phyloP scores from a whole-genome alignment of 768 basidiomycete species.

The Lactarius quietus region DNA sequence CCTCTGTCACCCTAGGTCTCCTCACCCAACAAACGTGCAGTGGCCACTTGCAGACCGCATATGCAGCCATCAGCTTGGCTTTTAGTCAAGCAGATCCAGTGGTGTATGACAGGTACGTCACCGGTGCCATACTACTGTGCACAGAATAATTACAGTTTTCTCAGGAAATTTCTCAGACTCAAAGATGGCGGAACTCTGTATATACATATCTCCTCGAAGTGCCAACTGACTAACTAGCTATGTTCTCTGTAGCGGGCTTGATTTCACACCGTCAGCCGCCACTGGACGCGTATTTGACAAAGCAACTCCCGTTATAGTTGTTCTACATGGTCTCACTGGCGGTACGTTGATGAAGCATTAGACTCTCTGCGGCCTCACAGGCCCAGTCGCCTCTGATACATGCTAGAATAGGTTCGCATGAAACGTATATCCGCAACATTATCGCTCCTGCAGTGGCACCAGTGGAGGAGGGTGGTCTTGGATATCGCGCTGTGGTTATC shows the following conservation, averaged over 20 bases:
- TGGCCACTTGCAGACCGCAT: conserved; percentile 63
- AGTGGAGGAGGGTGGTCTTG: conserved; percentile 74
- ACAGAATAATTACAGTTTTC: not conserved
- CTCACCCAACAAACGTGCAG: not conserved
- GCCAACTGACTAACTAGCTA: not conserved
- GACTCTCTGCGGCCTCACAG: not conserved
- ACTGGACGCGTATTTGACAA: conserved; percentile 31
- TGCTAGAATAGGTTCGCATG: conserved; percentile 64
- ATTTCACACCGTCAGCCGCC: conserved; percentile 47
- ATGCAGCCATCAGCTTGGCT: conserved; percentile 55
- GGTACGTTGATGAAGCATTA: conserved; percentile 31
- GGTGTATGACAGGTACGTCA: conserved; percentile 49
- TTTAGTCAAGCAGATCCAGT: conserved; percentile 55
- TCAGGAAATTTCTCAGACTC: conserved; percentile 47
- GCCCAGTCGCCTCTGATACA: conserved; percentile 10
- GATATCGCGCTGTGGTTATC: conserved; percentile 85
- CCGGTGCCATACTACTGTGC: not conserved
- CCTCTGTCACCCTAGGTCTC: not conserved
- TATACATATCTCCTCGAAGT: conserved; percentile 27
- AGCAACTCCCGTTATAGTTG: conserved; percentile 51
- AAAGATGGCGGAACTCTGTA: conserved; percentile 65
- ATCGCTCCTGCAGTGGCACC: conserved; percentile 70
- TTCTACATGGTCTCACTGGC: conserved; percentile 48
- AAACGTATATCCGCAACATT: conserved; percentile 83
- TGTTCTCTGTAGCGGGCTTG: conserved; percentile 47